Evolutionary conservation across 108 stramenopile species (phyloP), one percentile per base, ranked within the genome.

Genomic region (Cyclostephanos tholiformis): DNA sequence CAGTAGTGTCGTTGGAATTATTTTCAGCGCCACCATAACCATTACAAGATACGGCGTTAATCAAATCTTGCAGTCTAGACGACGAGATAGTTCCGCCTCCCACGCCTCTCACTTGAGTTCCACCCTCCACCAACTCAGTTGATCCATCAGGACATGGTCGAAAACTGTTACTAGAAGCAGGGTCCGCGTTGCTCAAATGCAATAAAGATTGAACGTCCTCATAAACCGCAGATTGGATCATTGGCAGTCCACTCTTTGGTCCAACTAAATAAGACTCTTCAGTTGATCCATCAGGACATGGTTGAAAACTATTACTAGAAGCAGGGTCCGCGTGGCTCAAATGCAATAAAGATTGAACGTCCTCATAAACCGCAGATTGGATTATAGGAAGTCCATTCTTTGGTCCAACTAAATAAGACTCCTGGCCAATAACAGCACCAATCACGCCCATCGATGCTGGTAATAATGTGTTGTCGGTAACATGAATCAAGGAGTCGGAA

Each of bases 1-100:
- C 30, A 17, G 27, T 38, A 17, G 0, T 29, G n/a, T 8, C 61
- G n/a, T 41, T 30, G 32, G n/a, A 3, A 62, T 62, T 55, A 10
- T 8, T 55, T 55, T 25, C 53, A 55, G 2, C 53, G 9, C 23
- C 13, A 55, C 26, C 39, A 62, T 41, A 38, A 20, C 36, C 38
- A 4, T 66, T 35, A 48, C 46, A 36, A 16, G 48, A 13, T 17
- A 30, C 65, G 22, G 65, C 12, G 32, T 66, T 19, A 23, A 66
- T 51, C 20, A 66, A 66, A 30, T 66, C 65, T 52, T 66, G 65
- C n/a, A 66, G 65, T 23, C 35, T 66, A 13, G 65, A 46, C 49
- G 49, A 6, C 39, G 65, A 25, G 32, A 30, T 5, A 36, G 19
- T 63, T 35, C 19, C 12, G 6, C 11, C n/a, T n/a, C n/a, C n/a